Evolutionary conservation across 768 basidiomycete species (phyloP), one percentile per base, ranked within the genome.

Genomic region (Gelatoporia subvermispora): DNA sequence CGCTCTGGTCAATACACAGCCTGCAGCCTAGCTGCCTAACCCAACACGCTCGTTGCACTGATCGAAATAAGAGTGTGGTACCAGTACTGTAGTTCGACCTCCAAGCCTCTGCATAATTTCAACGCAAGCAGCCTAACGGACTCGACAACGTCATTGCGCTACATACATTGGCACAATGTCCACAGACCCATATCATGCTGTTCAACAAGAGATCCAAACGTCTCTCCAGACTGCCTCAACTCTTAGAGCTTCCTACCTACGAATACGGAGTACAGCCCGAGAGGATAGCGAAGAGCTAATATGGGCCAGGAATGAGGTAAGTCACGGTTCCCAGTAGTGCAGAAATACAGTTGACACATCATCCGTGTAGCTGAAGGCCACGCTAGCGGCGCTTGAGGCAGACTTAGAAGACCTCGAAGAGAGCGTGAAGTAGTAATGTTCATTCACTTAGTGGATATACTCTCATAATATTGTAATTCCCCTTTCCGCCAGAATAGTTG

Each of bases 341-440:
- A n/a, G n/a, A n/a, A n/a, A n/a, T n/a, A n/a, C n/a, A n/a, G n/a
- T n/a, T n/a, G n/a, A n/a, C n/a, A n/a, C n/a, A n/a, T n/a, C n/a
- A n/a, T n/a, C n/a, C n/a, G n/a, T 52, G 51, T 47, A 60, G 86
- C 70, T 96, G 45, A 84, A 82, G 64, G 83, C 82, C 0, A 87
- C 87, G 1, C 75, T 98, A 8, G 76, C 81, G 1, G 69, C 84
- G 2, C 70, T 97, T 22, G 89, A 93, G 61, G 85, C 86, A 0
- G 94, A 97, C 68, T 63, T 95, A 20, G 90, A 93, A 51, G 93
- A 93, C 63, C 69, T 98, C n/a, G 93, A 96, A 43, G 91, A 92
- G 61, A 93, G 90, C 60, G 93, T 98, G 38, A 84, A 81, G 89
- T 90, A 65, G 54, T 78, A 63, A 1, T 15, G 2, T 24, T 25